phyloP scores from a whole-genome alignment of 1,284 basidiomycete species.

The Austroboletus novae-zelandiae region DNA sequence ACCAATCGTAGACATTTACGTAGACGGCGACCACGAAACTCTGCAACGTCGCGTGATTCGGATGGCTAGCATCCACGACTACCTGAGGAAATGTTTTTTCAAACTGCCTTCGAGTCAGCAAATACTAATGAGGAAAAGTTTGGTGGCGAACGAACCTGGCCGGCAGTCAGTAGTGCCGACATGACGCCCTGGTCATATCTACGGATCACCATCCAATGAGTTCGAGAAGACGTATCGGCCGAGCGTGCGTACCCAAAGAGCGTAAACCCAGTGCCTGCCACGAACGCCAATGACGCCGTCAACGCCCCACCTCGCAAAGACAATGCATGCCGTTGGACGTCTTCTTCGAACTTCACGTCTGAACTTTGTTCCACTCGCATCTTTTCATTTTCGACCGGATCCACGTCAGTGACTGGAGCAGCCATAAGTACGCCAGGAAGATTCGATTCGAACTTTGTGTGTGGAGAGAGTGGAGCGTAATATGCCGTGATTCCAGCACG shows the following conservation, averaged over 20 bases:
- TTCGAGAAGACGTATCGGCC: not conserved
- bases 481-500: not conserved
- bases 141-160: constrained; percentile 17
- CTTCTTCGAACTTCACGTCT: constrained; percentile 11
- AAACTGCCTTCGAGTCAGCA: constrained; percentile 17
- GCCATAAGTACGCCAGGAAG: constrained; percentile 7
- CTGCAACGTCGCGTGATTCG: constrained; percentile 32
- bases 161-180: constrained; percentile 31
- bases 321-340: constrained; percentile 19
- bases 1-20: constrained; percentile 9
- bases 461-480: not conserved
- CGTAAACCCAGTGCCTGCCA: constrained; percentile 30
- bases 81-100: constrained; percentile 30
- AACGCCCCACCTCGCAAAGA: constrained; percentile 26
- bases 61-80: constrained; percentile 26
- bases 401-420: constrained; percentile 1
- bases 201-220: constrained; percentile 1
- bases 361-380: not conserved
- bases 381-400: constrained; percentile 13
- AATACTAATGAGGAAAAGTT: not conserved
- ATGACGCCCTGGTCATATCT: constrained; percentile 36
- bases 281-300: constrained; percentile 26
- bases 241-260: constrained; percentile 29
- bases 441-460: not conserved
- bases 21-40: constrained; percentile 33